Evolutionary conservation across 352 stramenopile species (phyloP), one percentile per base, ranked within the genome.

Genomic region (Globisporangium nagaii): DNA sequence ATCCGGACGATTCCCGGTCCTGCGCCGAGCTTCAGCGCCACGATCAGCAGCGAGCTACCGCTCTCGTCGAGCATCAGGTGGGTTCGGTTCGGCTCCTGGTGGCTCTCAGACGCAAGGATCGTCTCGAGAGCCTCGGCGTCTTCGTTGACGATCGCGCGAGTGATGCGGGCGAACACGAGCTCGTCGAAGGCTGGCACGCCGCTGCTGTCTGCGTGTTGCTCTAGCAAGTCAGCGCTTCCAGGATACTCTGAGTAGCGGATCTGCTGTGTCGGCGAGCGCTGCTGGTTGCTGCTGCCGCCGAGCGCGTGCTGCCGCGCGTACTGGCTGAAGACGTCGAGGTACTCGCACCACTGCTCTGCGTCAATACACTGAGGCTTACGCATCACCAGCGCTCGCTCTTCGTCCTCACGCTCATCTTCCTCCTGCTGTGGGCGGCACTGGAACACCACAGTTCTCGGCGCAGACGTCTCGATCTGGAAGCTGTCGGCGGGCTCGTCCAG

Each of bases 41-140:
- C 27, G 2, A 86, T 49, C 7, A 90, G 47, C 27, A 87, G 56
- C 9, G 77, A 87, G 24, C 71, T 86, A 44, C 69, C 73, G n/a
- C 73, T 62, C 4, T 56, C 49, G 12, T 90, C 79, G 35, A 9
- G 17, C 28, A 59, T 56, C 19, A 13, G 37, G 12, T 43, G 55
- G 5, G 30, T 28, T 9, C n/a, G 34, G 15, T 15, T n/a, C 1
- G 34, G 5, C 3, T 32, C 32, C 4, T 31, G 25, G 11, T 30
- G n/a, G 24, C 10, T 22, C 5, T 53, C 2, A 0, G 62, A 28
- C 19, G 20, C 2, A 0, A 66, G 35, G 17, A 73, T 30, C n/a
- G 69, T 55, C 15, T 65, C 40, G 31, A 75, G 57, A 5, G 53
- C 47, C 0, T 47, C 34, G 3, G 53, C 50, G 31, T 75, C 60